Evolutionary conservation across 2,329 filamentous ascomycete genomes (phyloP), one percentile per base, ranked within the genome.

Genomic region (Xylaria sp.): DNA sequence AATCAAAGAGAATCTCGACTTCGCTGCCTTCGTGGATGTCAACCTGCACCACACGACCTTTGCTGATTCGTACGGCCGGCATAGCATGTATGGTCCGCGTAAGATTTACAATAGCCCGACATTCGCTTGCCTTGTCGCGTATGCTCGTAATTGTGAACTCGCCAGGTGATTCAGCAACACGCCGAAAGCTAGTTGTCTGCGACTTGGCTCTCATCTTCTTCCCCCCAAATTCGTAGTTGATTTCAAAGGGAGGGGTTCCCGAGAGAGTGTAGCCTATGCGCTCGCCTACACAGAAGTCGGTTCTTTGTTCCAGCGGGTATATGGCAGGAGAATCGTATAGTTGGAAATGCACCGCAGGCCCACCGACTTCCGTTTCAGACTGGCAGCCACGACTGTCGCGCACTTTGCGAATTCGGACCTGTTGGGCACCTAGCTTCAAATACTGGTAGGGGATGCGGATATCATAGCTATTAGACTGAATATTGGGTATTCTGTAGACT

Each of bases 21-120:
- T 97, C 92, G 70, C 94, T 94, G 74, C 96, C 96, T 83, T 99
- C 95, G 79, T 98, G 97, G 71, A 99, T 99, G 78, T 98, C 96
- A 43, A 97, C 91, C 73, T 92, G 90, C 7, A 90, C 89, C 68
- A 93, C 90, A 70, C 88, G 88, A 36, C 97, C 97, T 76, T 93
- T 92, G 77, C 92, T 95, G 73, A 99, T 93, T 74, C 91, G 91
- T 56, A 98, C 97, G 68, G 92, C 94, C 2, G 96, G 96, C 83
- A 98, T 91, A 61, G 94, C 91, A 78, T 98, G 96, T 75, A 99
- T 97, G 7, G 87, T 86, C 80, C 97, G 97, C 62, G 87, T 88
- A 59, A 98, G 88, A 70, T 92, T 87, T 65, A 94, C 92, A 8
- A 89, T 86, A 0, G 94, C 93, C 66, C 92, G 92, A 79, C 97